Percentiles rank a stretch among this genome's conserved stretches.
Evolutionary conservation across 805 yeast species (phyloP).

Genomic region (Kodamaea fukazawae): DNA sequence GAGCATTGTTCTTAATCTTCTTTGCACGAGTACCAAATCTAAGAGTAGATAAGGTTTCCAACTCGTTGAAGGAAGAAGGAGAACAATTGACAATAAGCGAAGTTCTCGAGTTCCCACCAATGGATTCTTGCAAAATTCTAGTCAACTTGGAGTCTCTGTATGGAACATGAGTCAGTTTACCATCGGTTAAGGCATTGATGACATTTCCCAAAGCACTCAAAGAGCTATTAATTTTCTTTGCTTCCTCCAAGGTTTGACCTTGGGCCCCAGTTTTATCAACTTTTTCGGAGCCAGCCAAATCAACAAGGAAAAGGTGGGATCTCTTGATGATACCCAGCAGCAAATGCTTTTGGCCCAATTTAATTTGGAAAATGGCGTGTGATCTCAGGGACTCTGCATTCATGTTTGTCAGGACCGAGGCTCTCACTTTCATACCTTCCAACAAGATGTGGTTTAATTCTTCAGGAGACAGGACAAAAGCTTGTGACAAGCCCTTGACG

Average conservation of each 20-base stretch:
- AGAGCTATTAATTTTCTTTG: conserved; percentile 78
- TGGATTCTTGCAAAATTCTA: conserved; percentile 70
- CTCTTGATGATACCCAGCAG: conserved; percentile 55
- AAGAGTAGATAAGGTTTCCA: conserved; percentile 68
- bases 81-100: conserved; percentile 73
- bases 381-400: conserved; percentile 74
- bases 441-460: conserved; percentile 59
- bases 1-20: conserved; percentile 61
- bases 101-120: conserved; percentile 82
- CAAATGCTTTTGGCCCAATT: conserved; percentile 57
- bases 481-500: conserved; percentile 66
- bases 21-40: conserved; percentile 76
- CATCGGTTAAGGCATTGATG: conserved; percentile 73
- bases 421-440: conserved; percentile 57
- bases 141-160: conserved; percentile 79
- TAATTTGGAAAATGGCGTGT: conserved; percentile 74
- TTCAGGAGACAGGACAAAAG: conserved; percentile 53
- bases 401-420: conserved; percentile 63
- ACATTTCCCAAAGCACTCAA: conserved; percentile 77
- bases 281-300: conserved; percentile 85
- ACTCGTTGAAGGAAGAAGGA: conserved; percentile 51
- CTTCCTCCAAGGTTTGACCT: conserved; percentile 75
- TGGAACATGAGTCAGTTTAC: conserved; percentile 62
- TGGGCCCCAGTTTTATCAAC: conserved; percentile 73
- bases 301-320: conserved; percentile 71